phyloP scores from a whole-genome alignment of 2,329 filamentous ascomycete species.

The Verticillium isaacii region DNA sequence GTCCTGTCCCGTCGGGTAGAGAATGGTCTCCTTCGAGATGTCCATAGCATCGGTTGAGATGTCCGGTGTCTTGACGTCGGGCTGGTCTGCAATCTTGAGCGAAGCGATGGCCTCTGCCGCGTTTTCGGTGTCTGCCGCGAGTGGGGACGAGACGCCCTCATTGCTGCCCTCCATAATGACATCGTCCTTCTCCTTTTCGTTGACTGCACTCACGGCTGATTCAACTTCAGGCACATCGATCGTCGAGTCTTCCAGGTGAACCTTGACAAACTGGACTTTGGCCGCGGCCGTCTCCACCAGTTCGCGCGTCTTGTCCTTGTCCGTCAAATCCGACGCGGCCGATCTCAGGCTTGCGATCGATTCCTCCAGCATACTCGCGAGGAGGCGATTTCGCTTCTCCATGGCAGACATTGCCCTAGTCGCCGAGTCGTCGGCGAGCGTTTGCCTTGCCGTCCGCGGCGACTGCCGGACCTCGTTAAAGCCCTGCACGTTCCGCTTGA shows the following conservation, averaged over 20 bases:
- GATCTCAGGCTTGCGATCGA: conserved; percentile 60
- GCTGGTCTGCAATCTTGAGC: background rate
- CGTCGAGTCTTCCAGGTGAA: conserved; percentile 54
- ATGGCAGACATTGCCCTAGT: conserved; percentile 41
- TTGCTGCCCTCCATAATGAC: conserved; percentile 1
- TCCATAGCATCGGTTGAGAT: conserved; percentile 5
- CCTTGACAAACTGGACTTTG: conserved; percentile 61
- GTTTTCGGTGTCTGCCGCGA: background rate
- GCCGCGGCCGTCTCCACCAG: conserved; percentile 54
- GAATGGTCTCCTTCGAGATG: conserved; percentile 2
- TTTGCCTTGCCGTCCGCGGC: conserved; percentile 29
- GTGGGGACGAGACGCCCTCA: background rate
- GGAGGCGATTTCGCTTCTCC: conserved; percentile 60
- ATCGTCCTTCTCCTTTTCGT: conserved; percentile 3
- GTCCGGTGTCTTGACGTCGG: background rate
- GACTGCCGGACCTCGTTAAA: conserved; percentile 53
- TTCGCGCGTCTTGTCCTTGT: conserved; percentile 45
- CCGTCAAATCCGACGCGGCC: conserved; percentile 43
- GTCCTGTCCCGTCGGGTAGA: background rate
- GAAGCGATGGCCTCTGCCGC: conserved; percentile 7
- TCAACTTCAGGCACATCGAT: conserved; percentile 40
- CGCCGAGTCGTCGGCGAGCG: conserved; percentile 28
- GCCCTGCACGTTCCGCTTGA: conserved; percentile 68
- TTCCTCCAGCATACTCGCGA: conserved; percentile 65
- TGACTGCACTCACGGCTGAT: conserved; percentile 1